Base-by-base conservation (phyloP, 169 alveolate species). In the Plasmodium malariae region DNA sequence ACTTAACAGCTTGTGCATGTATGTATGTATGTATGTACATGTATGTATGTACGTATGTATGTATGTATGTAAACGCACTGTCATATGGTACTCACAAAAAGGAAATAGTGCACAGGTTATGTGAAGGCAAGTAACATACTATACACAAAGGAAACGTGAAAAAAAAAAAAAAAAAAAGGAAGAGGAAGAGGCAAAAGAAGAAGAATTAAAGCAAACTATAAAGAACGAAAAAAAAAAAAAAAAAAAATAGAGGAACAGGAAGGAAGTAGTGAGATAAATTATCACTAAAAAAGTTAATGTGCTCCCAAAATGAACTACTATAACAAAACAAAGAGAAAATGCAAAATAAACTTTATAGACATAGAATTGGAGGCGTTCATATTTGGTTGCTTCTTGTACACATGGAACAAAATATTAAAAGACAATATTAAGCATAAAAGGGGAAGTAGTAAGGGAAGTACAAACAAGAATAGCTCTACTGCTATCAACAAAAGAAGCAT, bases 281-380 rank as follows among this genome's bases (percentile, higher is more conserved):
- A n/a, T n/a, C n/a, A n/a, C n/a, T n/a, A n/a, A n/a, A n/a, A n/a
- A n/a, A n/a, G n/a, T n/a, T n/a, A n/a, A n/a, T n/a, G n/a, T n/a
- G 26, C 0, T 28, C 32, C 5, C n/a, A 57, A 67, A 49, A 83
- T 83, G 91, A 83, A 21, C 30, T 30, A 34, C 24, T 48, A 45
- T 26, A 83, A 45, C 32, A 51, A 45, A 36, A 60, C 48, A 34
- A 83, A 83, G 17, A 55, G 91, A 43, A 69, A 68, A 83, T 83
- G 86, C 55, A 83, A 83, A 37, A 34, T 83, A 28, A 65, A 34
- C 43, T 83, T 6, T 49, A 57, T 83, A 49, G 91, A 83, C 72
- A 68, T 83, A 34, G 91, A 83, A 51, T 32, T 83, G 54, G 91
- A 83, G 49, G 91, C 91, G 24, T 83, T 83, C 43, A 83, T 83